A percentile compares a stretch with the other conserved stretches of the same genome.
Conservation (phyloP, 192 early-diverging fungal genomes). For the Mycoemilia scoparia region DNA sequence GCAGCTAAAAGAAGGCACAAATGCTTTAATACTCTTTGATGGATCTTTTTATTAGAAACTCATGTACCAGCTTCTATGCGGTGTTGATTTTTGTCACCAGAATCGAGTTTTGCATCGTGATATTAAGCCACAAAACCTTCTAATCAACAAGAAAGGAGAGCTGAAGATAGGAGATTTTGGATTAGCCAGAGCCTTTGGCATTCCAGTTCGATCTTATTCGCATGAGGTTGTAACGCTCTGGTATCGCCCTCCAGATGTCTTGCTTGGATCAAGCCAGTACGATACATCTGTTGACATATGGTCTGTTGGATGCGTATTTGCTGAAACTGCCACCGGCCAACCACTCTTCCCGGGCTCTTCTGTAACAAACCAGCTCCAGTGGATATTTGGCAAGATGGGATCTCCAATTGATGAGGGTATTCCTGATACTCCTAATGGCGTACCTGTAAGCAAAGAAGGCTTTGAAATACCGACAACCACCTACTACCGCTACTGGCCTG, state of each 20-base stretch:
- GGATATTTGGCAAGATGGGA: slow-evolving; percentile 82
- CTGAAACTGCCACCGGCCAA: slow-evolving; percentile 74
- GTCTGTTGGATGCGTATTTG: slow-evolving; percentile 79
- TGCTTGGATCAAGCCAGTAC: slow-evolving; percentile 77
- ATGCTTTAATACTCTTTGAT: neutral
- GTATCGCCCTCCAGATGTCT: slow-evolving; percentile 76
- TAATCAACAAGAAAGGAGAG: slow-evolving; percentile 86
- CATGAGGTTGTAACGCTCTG: slow-evolving; percentile 77
- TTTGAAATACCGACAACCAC: slow-evolving; percentile 3
- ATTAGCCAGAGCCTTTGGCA: slow-evolving; percentile 89
- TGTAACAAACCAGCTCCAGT: slow-evolving; percentile 64
- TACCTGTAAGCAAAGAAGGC: slow-evolving; percentile 1
- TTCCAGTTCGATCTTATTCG: slow-evolving; percentile 74
- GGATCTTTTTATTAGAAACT: slow-evolving; percentile 52
- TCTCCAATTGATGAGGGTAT: slow-evolving; percentile 52
- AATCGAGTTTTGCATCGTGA: slow-evolving; percentile 89
- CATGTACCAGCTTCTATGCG: slow-evolving; percentile 92
- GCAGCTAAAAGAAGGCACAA: neutral
- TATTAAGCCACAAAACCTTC: slow-evolving; percentile 75
- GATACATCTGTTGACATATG: slow-evolving; percentile 76
- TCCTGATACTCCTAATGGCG: neutral
- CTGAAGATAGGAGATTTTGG: slow-evolving; percentile 89
- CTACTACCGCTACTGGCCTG: slow-evolving; percentile 48
- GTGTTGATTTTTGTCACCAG: slow-evolving; percentile 94
- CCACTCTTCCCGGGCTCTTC: slow-evolving; percentile 86